Conservation (phyloP, 2,329 filamentous ascomycete species). For the Diplodia scrobiculata region DNA sequence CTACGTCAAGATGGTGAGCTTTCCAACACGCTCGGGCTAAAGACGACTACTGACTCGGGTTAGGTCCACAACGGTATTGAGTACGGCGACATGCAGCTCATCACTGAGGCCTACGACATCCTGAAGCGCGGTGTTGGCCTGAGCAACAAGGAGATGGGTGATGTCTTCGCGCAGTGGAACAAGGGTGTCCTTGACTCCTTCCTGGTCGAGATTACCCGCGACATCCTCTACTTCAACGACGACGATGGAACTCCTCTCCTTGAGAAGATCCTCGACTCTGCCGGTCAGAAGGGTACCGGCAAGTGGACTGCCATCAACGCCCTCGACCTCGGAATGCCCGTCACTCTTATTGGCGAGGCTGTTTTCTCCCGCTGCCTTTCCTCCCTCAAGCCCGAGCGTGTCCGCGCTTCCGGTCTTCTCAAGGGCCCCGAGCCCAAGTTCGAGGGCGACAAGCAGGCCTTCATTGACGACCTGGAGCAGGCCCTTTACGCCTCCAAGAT, state of each 20-base stretch:
- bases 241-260: slow-evolving; percentile 87
- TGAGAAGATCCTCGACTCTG: slow-evolving; percentile 98
- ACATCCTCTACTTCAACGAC: slow-evolving; percentile 98
- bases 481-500: slow-evolving; percentile 99
- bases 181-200: slow-evolving; percentile 95
- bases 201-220: slow-evolving; percentile 97
- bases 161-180: slow-evolving; percentile 95
- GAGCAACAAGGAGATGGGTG: slow-evolving; percentile 89
- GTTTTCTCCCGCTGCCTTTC: slow-evolving; percentile 94
- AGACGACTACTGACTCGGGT: background rate
- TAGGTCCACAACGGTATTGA: slow-evolving; percentile 96
- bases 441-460: slow-evolving; percentile 85
- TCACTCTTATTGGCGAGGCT: slow-evolving; percentile 95
- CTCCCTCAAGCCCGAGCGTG: slow-evolving; percentile 90
- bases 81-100: slow-evolving; percentile 99
- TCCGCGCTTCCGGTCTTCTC: slow-evolving; percentile 76
- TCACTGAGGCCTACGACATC: slow-evolving; percentile 99
- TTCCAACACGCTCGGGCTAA: background rate
- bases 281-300: slow-evolving; percentile 97
- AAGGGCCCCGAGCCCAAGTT: slow-evolving; percentile 77
- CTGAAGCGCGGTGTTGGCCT: slow-evolving; percentile 97
- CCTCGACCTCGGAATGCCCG: slow-evolving; percentile 96
- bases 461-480: slow-evolving; percentile 97
- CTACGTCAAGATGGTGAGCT: slow-evolving; percentile 94
- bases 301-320: slow-evolving; percentile 99